Evolutionary conservation across 2,329 filamentous ascomycete species (phyloP).

Genomic region (Arthrobotrys iridis): DNA sequence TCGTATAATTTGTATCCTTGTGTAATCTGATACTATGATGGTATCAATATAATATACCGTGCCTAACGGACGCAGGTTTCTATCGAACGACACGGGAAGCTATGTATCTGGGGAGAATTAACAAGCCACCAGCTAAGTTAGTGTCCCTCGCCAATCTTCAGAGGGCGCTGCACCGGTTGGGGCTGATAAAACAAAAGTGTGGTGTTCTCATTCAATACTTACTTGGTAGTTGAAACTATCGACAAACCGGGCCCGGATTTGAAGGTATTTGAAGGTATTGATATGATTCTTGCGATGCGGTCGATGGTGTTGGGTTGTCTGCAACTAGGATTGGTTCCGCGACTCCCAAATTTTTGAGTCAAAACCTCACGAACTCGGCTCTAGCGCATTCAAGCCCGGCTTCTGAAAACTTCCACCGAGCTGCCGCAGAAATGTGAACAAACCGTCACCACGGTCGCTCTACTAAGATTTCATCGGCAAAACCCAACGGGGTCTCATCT

Average conservation of each 20-base stretch:
- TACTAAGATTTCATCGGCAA: background rate
- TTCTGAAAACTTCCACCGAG: slow-evolving; percentile 11
- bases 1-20: background rate
- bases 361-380: slow-evolving; percentile 12
- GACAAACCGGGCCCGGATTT: background rate
- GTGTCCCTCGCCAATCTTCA: background rate
- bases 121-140: background rate
- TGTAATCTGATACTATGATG: background rate
- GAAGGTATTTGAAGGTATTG: background rate
- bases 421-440: slow-evolving; percentile 43
- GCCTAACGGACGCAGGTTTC: background rate
- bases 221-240: background rate
- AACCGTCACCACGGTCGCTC: background rate
- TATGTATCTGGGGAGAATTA: background rate
- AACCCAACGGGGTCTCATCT: background rate
- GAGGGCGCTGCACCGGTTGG: slow-evolving; percentile 14
- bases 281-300: background rate
- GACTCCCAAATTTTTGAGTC: background rate
- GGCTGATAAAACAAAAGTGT: background rate
- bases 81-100: background rate
- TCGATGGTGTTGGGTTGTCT: background rate
- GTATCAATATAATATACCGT: slow-evolving; percentile 38
- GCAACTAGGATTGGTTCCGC: background rate
- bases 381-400: background rate
- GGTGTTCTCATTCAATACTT: background rate